Evolutionary conservation across 257 asterid species (phyloP), one percentile per base, ranked within the genome.

Genomic region (Solanum piurae): DNA sequence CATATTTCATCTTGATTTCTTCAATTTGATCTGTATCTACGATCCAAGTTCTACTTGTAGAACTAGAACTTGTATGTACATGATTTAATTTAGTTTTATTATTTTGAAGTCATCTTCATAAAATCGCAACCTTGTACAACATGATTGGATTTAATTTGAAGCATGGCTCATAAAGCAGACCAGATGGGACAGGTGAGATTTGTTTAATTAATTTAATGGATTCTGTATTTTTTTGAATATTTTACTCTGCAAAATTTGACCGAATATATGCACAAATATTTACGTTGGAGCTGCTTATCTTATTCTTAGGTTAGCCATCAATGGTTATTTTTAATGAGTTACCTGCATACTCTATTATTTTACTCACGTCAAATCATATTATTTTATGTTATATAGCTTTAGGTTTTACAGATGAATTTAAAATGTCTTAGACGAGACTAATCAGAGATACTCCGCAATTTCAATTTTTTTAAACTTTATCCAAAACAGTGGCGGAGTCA

Each of bases 401-500:
- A 55, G 64, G 64, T 55, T 55, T 55, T 55, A 55, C n/a, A 55
- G 64, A 55, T 55, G n/a, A 55, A 18, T 55, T 55, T 55, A 55
- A 55, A 55, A 55, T 18, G 64, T 55, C n/a, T 55, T 55, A 20
- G 4, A 55, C 64, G 11, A 55, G 64, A 55, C n/a, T 18, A 18
- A 55, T 18, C 64, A 7, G 64, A 55, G 64, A 55, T 55, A 7
- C n/a, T 55, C n/a, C 64, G n/a, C 64, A 18, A 55, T 55, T 55
- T 55, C 10, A 6, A 18, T 18, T 55, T 2, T 55, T 52, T 16
- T 0, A 14, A 14, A 49, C 4, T 49, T 49, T 14, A 14, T 49
- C 9, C 58, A 46, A 46, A 46, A 0, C 0, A 52, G 1, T 6
- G 0, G 0, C 0, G 4, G 9, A 49, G 4, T 52, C 1, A 2